phyloP scores from a whole-genome alignment of 1,284 basidiomycete species.

The Tremellales sp. region DNA sequence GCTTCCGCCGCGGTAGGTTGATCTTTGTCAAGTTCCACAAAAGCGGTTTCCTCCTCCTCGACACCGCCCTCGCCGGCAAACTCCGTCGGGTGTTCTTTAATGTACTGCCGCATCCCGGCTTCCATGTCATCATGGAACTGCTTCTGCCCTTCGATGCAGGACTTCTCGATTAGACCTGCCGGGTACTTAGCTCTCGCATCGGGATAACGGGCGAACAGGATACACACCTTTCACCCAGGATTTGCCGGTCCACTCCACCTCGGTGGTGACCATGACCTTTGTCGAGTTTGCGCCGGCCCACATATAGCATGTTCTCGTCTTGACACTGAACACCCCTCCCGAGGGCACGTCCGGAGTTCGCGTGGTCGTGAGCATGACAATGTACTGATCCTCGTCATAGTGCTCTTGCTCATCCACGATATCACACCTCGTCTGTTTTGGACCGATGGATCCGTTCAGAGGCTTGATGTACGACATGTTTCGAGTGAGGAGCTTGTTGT shows the following conservation, averaged over 20 bases:
- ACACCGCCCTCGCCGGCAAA: slow-evolving; percentile 59
- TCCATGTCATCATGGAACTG: slow-evolving; percentile 82
- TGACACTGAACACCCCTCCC: slow-evolving; percentile 85
- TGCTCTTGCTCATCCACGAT: slow-evolving; percentile 78
- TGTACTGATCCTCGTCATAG: slow-evolving; percentile 79
- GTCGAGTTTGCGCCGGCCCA: slow-evolving; percentile 81
- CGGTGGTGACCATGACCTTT: slow-evolving; percentile 78
- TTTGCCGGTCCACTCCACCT: slow-evolving; percentile 93
- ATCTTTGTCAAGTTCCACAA: slow-evolving; percentile 8
- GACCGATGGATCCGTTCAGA: slow-evolving; percentile 79
- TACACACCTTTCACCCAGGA: slow-evolving; percentile 85
- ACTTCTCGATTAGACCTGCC: slow-evolving; percentile 86
- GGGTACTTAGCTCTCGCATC: background rate
- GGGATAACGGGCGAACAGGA: background rate
- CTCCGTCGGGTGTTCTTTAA: slow-evolving; percentile 80
- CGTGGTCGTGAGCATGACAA: slow-evolving; percentile 82
- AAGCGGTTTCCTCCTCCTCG: slow-evolving; percentile 13
- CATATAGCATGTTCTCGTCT: slow-evolving; percentile 89
- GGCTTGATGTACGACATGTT: slow-evolving; percentile 97
- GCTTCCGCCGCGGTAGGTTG: slow-evolving; percentile 36
- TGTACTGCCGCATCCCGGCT: slow-evolving; percentile 78
- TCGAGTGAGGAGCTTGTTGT: slow-evolving; percentile 69
- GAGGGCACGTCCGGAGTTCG: slow-evolving; percentile 91
- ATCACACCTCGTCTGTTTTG: slow-evolving; percentile 92
- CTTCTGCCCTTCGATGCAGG: slow-evolving; percentile 91